Base-by-base conservation (phyloP, 139 green algal species). In the Eudorina sp. region DNA sequence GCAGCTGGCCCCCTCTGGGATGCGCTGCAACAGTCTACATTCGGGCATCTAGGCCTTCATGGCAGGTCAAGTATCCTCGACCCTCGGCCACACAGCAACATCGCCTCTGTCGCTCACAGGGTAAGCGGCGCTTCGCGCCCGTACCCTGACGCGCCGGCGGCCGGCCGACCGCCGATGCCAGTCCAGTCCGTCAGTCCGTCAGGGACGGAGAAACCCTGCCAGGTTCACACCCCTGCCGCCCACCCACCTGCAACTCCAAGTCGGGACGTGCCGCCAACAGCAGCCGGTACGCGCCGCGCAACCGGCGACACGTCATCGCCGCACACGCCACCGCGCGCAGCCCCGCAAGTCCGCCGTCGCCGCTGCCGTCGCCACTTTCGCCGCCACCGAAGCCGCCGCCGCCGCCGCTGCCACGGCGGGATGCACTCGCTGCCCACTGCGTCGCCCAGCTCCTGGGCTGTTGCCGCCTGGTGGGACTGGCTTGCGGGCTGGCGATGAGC, bases 241-340 rank as follows among this genome's bases (percentile, higher is more conserved):
- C 73, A 45, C 2, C n/a, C 73, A 86, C 80, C 80, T 86, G 60
- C 60, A 86, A 21, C 41, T 62, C 80, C 45, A 86, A 29, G 60
- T 86, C 80, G 5, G 80, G 80, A 27, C 80, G 80, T 68, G 80
- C 80, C 60, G 60, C 60, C 27, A 76, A 43, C 80, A 86, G 62
- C 80, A 77, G 80, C 27, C 41, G 60, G 58, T 86, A 86, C 13
- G 43, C 60, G 13, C 38, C 60, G 4, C 80, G 40, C 60, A 86
- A 29, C 19, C 80, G 41, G 29, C 80, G 80, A 13, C 80, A 86
- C n/a, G 80, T 76, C 80, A 86, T 86, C 27, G 80, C 80, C 0
- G 60, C 80, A 25, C 43, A 27, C 4, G 80, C 80, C 14, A 70
- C 80, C 6, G 43, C 60, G 2, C 80, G 58, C 80, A 86, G 43